Evolutionary conservation across 331 rosid species (phyloP).

Genomic region (Saraca asoca): DNA sequence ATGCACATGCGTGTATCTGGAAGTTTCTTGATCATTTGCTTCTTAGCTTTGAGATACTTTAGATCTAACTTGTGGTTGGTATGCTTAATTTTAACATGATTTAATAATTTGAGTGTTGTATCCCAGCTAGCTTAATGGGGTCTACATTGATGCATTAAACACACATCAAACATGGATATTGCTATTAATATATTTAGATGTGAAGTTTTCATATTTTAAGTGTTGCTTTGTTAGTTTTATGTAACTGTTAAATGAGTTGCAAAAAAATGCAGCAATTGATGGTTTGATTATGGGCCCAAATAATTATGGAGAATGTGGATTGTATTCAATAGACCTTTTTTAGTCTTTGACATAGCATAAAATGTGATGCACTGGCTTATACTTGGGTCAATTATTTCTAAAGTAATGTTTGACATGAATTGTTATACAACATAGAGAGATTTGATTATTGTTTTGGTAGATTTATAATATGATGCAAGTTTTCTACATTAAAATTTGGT

Average conservation of each 20-base stretch:
- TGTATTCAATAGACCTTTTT: not conserved
- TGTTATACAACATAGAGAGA: not conserved
- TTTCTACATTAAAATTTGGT: not conserved
- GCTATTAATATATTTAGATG: not conserved
- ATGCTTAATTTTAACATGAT: not conserved
- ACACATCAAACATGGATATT: not conserved
- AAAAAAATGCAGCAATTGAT: too few relatives aligned
- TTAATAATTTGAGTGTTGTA: not conserved
- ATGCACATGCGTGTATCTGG: conserved; percentile 2
- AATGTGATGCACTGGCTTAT: not conserved
- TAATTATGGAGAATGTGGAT: not conserved
- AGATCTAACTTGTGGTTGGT: not conserved
- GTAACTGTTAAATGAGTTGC: not conserved
- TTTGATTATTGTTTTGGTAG: conserved; percentile 12
- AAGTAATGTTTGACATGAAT: conserved; percentile 4
- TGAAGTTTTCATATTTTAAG: conserved; percentile 11
- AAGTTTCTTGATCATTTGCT: conserved; percentile 7
- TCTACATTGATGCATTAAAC: not conserved
- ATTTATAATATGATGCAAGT: not conserved
- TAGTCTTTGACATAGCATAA: conserved; percentile 10
- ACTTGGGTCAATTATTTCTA: not conserved
- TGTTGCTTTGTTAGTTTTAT: not conserved
- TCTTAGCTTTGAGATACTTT: conserved; percentile 4
- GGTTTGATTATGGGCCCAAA: not conserved
- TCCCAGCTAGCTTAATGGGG: not conserved